Conservation (phyloP, 2,329 filamentous ascomycete species). For the Xylogone sp. region DNA sequence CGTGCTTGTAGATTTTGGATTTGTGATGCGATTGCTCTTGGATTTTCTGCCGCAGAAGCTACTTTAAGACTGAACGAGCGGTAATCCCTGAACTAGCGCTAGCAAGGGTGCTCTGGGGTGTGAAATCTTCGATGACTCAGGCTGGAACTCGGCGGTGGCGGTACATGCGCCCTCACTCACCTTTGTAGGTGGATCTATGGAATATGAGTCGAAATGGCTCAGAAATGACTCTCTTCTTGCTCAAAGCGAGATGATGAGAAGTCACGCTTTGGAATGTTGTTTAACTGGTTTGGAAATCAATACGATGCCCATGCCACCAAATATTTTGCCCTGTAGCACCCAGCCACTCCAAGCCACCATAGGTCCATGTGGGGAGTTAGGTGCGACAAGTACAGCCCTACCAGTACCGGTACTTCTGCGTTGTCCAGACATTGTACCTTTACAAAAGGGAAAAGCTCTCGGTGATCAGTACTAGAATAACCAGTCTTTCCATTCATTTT, state of each 20-base stretch:
- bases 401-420: too few species aligned
- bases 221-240: background rate
- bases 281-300: too few species aligned
- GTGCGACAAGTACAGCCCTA: too few species aligned
- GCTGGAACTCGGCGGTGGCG: background rate
- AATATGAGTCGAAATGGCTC: background rate
- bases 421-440: too few species aligned
- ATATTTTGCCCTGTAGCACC: too few species aligned
- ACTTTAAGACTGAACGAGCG: background rate
- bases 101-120: background rate
- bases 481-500: too few species aligned
- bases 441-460: too few species aligned
- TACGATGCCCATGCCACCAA: too few species aligned
- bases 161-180: background rate
- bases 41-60: slow-evolving; percentile 2
- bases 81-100: background rate
- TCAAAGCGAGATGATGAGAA: background rate
- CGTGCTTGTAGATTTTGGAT: background rate
- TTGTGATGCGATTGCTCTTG: background rate
- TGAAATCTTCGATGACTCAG: slow-evolving; percentile 1
- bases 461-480: too few species aligned
- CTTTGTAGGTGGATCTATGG: background rate
- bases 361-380: too few species aligned
- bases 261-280: background rate
- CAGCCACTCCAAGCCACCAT: too few species aligned